phyloP scores from a whole-genome alignment of 1,139 yeast species.

The Candida glucosophila region DNA sequence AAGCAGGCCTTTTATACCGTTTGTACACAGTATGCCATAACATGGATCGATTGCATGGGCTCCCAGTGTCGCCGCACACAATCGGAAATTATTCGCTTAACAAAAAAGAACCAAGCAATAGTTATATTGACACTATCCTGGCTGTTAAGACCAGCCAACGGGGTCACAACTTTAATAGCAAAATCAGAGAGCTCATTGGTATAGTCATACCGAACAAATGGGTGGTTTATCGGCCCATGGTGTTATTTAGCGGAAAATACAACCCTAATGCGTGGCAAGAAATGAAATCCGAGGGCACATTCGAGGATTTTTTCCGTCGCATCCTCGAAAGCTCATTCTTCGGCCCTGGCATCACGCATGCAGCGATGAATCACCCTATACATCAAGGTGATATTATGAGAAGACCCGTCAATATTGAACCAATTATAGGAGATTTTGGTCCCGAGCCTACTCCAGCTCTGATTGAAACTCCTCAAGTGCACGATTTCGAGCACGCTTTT shows the following conservation, averaged over 20 bases:
- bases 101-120: not conserved
- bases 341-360: conserved; percentile 34
- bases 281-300: conserved; percentile 6
- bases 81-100: no score
- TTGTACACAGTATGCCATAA: no score
- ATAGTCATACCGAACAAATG: conserved; percentile 40
- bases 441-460: conserved; percentile 19
- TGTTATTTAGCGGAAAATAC: conserved; percentile 42
- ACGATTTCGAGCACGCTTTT: conserved; percentile 44
- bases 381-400: conserved; percentile 48
- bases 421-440: conserved; percentile 63
- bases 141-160: not conserved
- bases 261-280: conserved; percentile 26
- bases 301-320: conserved; percentile 14
- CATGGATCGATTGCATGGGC: no score
- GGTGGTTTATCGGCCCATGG: conserved; percentile 61
- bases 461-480: conserved; percentile 27
- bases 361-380: conserved; percentile 69
- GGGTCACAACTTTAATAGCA: not conserved
- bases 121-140: not conserved
- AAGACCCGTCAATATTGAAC: conserved; percentile 49
- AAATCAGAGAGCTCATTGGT: not conserved
- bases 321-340: conserved; percentile 11
- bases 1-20: no score
- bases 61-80: no score